Evolutionary conservation across 2,329 filamentous ascomycete genomes (phyloP).

Genomic region (Rutstroemia sp.): DNA sequence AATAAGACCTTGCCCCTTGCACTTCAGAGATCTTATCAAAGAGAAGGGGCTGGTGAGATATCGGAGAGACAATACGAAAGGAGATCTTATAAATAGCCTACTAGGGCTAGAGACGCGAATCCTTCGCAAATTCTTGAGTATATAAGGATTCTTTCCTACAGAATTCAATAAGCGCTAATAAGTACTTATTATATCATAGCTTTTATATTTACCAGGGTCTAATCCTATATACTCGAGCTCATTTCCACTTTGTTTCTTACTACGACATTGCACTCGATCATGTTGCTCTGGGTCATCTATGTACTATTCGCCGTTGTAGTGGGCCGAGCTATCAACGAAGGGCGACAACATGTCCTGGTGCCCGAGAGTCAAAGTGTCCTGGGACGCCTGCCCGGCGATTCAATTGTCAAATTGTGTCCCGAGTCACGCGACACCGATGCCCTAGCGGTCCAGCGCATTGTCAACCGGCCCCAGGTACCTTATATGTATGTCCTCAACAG

Average conservation of each 20-base stretch:
- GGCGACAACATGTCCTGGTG: constrained; percentile 2
- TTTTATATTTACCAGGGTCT: no score
- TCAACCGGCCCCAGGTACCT: constrained; percentile 3
- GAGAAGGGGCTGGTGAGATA: no score
- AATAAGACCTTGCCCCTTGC: no score
- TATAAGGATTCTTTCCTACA: no score
- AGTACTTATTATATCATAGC: no score
- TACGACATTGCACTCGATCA: constrained; percentile 2
- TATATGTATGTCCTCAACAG: constrained; percentile 7
- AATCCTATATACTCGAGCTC: neutral
- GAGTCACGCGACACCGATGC: constrained; percentile 9
- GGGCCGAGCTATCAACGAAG: constrained; percentile 1
- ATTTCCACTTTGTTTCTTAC: constrained; percentile 4
- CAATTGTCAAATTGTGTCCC: constrained; percentile 9
- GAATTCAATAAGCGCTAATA: no score
- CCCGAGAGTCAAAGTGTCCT: constrained; percentile 1
- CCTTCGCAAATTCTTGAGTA: no score
- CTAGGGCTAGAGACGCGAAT: no score
- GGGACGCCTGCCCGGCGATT: neutral
- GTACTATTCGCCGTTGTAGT: neutral
- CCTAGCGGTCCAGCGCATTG: constrained; percentile 5
- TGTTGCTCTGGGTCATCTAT: constrained; percentile 1
- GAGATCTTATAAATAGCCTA: no score
- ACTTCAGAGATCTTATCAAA: no score
- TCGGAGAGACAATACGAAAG: no score